Conservation (phyloP, 768 basidiomycete species). For the Cyclocybe aegerita region DNA sequence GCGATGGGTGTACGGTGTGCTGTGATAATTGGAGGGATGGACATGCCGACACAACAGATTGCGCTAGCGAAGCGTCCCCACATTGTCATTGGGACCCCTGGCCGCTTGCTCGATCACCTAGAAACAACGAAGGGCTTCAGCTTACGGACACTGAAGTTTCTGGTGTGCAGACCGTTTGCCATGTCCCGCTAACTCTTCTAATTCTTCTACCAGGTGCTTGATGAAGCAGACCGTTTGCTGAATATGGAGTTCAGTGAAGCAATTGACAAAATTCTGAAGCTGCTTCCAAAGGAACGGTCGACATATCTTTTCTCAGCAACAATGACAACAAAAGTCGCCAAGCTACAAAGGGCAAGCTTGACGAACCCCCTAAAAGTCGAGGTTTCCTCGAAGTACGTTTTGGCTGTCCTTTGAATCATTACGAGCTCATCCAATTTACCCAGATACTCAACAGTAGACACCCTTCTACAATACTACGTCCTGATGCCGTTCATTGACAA, state of each 20-base stretch:
- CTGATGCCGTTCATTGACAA: slow-evolving; percentile 91
- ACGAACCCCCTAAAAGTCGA: slow-evolving; percentile 92
- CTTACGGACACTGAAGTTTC: slow-evolving; percentile 78
- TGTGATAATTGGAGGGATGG: slow-evolving; percentile 94
- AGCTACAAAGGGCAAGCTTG: slow-evolving; percentile 91
- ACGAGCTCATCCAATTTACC: slow-evolving; percentile 5
- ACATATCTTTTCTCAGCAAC: slow-evolving; percentile 98
- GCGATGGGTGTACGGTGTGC: slow-evolving; percentile 90
- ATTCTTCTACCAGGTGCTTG: slow-evolving; percentile 68
- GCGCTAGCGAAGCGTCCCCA: slow-evolving; percentile 93
- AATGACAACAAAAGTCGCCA: slow-evolving; percentile 98
- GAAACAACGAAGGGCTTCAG: slow-evolving; percentile 98
- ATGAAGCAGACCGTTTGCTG: slow-evolving; percentile 93
- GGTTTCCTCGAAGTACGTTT: slow-evolving; percentile 83
- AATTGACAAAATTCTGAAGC: slow-evolving; percentile 95
- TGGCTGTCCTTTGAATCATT: background rate
- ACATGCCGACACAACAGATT: slow-evolving; percentile 87
- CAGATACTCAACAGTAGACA: slow-evolving; percentile 97
- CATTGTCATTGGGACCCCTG: slow-evolving; percentile 93
- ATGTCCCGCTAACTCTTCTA: background rate
- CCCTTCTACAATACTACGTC: slow-evolving; percentile 93
- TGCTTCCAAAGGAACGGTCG: slow-evolving; percentile 90
- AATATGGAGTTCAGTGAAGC: slow-evolving; percentile 97
- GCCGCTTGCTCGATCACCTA: slow-evolving; percentile 88
- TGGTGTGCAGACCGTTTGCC: slow-evolving; percentile 51